Evolutionary conservation across 2,329 filamentous ascomycete genomes (phyloP), one percentile per base, ranked within the genome.

Genomic region (Tolypocladium album): DNA sequence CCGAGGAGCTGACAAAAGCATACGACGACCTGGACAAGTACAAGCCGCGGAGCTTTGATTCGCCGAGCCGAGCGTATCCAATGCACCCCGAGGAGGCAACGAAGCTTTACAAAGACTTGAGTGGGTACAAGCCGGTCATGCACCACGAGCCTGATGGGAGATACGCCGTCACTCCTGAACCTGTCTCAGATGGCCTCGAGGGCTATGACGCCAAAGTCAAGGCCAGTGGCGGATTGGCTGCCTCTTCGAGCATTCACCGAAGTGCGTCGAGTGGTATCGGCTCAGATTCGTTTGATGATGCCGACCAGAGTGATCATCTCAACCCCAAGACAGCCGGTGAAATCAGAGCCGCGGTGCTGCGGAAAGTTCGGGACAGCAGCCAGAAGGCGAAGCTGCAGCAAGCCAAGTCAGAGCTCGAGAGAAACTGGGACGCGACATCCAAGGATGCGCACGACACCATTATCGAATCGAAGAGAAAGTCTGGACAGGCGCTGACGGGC

Each of bases 11-110:
- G 53, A 71, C 71, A 34, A 77, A 76, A 59, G 63, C 68, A 7
- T 76, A 78, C 52, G 67, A 70, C 11, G 78, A 81, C 59, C 69
- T 80, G 57, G 68, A 70, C 58, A 69, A 74, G 59, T 80, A 81
- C 62, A 65, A 66, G n/a, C 66, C 67, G 1, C 63, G 64, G 24
- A 61, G 62, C 4, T 72, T 74, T 57, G 70, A 70, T 43, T 66
- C 67, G 2, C 57, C 63, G 9, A 63, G 67, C 39, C 65, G 60
- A 55, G 61, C 65, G 9, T 67, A 70, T 38, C 70, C 69, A 2
- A 62, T 63, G 20, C 66, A 73, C 39, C 69, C 72, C 1, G 74
- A 75, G 62, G 72, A 75, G 61, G 67, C 66, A 7, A 66, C 70
- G 27, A 74, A 74, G 66, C 65, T 67, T 40, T 78, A 77, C 59